Percentiles rank a stretch among this genome's conserved stretches.
Conservation (phyloP, 306 rosid species). For the Trichosanthes truncata region DNA sequence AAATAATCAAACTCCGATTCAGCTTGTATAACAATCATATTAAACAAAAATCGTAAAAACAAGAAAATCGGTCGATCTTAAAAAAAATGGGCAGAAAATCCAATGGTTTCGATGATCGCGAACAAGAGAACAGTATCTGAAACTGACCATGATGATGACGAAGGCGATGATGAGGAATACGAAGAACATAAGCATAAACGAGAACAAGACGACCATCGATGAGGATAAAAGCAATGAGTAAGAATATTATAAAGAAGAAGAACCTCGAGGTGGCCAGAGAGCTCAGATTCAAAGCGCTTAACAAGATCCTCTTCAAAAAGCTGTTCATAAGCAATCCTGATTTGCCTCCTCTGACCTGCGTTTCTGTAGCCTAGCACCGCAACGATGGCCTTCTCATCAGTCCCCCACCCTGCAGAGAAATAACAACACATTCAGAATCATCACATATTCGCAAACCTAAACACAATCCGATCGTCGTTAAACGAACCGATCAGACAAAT, state of each 20-base stretch:
- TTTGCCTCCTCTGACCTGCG: conserved; percentile 46
- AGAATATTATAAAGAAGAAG: background rate
- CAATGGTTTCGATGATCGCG: background rate
- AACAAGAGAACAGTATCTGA: background rate
- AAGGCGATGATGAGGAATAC: background rate
- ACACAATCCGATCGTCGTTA: background rate
- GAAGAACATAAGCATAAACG: background rate
- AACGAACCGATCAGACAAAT: background rate
- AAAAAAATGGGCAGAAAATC: background rate
- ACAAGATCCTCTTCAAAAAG: conserved; percentile 65
- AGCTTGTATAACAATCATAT: background rate
- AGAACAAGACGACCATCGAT: background rate
- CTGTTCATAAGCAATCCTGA: conserved; percentile 52
- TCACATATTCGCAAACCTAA: background rate
- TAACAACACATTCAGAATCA: background rate
- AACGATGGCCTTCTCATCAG: conserved; percentile 62
- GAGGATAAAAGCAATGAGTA: background rate
- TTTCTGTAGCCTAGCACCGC: conserved; percentile 54
- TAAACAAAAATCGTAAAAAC: background rate
- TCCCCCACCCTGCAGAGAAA: conserved; percentile 61
- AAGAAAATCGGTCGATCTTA: background rate
- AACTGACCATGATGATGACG: background rate
- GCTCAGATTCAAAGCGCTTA: conserved; percentile 82
- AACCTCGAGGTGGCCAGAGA: conserved; percentile 77
- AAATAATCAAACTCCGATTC: background rate